phyloP scores from a whole-genome alignment of 2,329 filamentous ascomycete genomes.

The Boeremia lycopersici region DNA sequence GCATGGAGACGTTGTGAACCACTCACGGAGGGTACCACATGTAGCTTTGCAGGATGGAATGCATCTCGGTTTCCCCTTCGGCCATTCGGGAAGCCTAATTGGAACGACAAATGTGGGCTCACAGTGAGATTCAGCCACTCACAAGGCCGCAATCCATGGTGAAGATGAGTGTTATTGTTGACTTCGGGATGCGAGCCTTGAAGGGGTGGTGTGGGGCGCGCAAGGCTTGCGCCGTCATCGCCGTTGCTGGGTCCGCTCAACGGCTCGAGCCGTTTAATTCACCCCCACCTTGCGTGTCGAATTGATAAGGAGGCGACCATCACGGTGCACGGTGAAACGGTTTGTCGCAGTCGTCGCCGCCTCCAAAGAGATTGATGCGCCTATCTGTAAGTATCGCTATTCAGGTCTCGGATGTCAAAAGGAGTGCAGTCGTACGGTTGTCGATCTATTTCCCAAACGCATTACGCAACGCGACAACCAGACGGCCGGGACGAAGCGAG shows the following conservation, averaged over 20 bases:
- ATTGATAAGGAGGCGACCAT: background rate
- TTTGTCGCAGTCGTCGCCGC: background rate
- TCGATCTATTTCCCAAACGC: background rate
- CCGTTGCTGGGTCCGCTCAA: constrained; percentile 5
- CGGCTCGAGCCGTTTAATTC: constrained; percentile 1
- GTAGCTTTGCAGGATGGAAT: background rate
- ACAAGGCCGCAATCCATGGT: background rate
- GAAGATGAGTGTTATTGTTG: background rate
- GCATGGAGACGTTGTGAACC: background rate
- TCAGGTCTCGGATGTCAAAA: background rate
- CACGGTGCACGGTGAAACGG: background rate
- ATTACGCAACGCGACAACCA: background rate
- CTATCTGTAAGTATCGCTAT: background rate
- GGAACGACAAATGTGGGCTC: constrained; percentile 1
- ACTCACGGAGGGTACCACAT: background rate
- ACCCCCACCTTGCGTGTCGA: constrained; percentile 1
- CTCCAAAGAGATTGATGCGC: background rate
- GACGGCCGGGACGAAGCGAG: background rate
- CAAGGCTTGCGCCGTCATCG: constrained; percentile 2
- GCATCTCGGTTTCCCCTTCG: background rate
- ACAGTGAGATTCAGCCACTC: background rate
- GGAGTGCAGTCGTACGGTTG: too few species aligned
- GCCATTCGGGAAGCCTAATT: background rate
- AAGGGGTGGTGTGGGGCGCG: constrained; percentile 8
- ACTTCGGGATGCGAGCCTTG: background rate